Evolutionary conservation across 2,329 filamentous ascomycete species (phyloP), one percentile per base, ranked within the genome.

Genomic region (Colletotrichum sp.): DNA sequence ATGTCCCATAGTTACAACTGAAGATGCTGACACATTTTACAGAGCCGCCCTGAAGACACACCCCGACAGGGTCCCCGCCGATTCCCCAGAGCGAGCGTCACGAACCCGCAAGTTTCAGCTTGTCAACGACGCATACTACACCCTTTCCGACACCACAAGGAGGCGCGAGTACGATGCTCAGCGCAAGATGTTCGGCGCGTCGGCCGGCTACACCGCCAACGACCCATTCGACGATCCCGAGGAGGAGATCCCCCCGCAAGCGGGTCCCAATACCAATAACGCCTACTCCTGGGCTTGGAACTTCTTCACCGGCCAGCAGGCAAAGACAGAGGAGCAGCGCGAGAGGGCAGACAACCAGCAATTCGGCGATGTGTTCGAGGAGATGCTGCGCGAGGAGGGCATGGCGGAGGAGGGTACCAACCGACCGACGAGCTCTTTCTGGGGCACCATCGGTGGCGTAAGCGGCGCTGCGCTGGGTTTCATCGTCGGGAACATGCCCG

Each of bases 51-150:
- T 98, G 61, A 98, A 97, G 85, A 96, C 95, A 78, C 96, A 98
- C 84, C 96, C 96, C 3, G 97, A 99, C 84, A 94, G 97, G 75
- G 95, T 99, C 55, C 90, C 96, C 32, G 87, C 91, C 78, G 92
- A 96, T 85, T 96, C 95, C 7, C 95, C 96, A 48, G 96, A 98
- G 79, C 95, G 96, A 77, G 85, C 92, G 26, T 85, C 91, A 14
- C 94, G 96, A 81, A 99, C 97, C 7, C 94, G 94, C 81, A 93
- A 93, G 82, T 98, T 98, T 87, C 96, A 98, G 84, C 91, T 94
- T 78, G 94, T 98, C 81, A 98, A 97, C 86, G 96, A 98, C 82
- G 95, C 96, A 77, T 98, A 98, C 88, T 98, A 95, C 84, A 96
- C 95, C 0, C 92, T 98, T 32, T 98, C 95, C 0, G 96, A 98